Evolutionary conservation across 2,329 filamentous ascomycete genomes (phyloP).

Genomic region (Phaeosphaeria sp.): DNA sequence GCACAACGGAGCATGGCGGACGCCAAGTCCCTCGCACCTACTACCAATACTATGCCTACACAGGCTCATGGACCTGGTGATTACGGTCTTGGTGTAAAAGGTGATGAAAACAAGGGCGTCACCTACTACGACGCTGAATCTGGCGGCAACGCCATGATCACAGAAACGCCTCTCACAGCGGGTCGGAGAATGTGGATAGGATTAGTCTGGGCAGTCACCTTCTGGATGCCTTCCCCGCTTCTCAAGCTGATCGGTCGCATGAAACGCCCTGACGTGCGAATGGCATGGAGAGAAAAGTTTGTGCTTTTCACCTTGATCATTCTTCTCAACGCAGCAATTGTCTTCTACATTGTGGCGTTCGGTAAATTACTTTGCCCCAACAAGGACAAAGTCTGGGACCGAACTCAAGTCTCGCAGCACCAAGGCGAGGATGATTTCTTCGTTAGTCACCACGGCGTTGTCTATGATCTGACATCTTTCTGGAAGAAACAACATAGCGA

Average conservation of each 20-base stretch:
- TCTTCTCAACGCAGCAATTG: conserved; percentile 78
- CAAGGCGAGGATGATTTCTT: conserved; percentile 78
- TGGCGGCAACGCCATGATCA: conserved; percentile 77
- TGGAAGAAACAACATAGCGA: conserved; percentile 87
- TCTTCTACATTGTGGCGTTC: conserved; percentile 93
- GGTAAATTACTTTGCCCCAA: conserved; percentile 88
- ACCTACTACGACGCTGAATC: conserved; percentile 80
- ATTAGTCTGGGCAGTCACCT: conserved; percentile 86
- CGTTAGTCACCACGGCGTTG: conserved; percentile 84
- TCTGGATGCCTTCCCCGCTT: conserved; percentile 89
- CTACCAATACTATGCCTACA: conserved; percentile 63
- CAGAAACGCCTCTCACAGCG: conserved; percentile 69
- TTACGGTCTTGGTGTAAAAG: conserved; percentile 87
- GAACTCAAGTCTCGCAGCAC: conserved; percentile 73
- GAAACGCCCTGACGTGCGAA: conserved; percentile 94
- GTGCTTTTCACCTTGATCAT: conserved; percentile 82
- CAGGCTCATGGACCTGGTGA: conserved; percentile 67
- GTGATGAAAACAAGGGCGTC: conserved; percentile 66
- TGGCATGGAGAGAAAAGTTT: conserved; percentile 97
- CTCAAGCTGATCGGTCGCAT: conserved; percentile 87
- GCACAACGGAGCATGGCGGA: conserved; percentile 54
- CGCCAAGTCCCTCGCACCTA: conserved; percentile 59
- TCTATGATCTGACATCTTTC: conserved; percentile 92
- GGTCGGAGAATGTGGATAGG: conserved; percentile 79
- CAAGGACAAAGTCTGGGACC: conserved; percentile 85